Conservation (phyloP, 371 early-diverging fungal genomes). For the Chytridiales sp. region DNA sequence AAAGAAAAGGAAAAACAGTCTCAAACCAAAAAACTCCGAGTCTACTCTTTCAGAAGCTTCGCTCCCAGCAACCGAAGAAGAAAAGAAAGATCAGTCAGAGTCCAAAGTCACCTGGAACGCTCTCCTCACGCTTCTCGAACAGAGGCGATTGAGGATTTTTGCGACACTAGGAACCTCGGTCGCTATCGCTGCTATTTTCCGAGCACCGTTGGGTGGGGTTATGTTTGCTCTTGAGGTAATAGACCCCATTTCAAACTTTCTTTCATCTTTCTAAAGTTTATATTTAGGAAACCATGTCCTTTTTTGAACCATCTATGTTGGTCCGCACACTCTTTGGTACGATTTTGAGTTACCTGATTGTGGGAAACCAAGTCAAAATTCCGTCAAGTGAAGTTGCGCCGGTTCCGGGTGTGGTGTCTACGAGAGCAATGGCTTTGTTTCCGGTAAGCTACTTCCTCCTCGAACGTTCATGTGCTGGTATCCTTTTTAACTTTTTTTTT, state of each 20-base stretch:
- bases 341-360: slow-evolving; percentile 27
- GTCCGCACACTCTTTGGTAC: slow-evolving; percentile 25
- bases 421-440: slow-evolving; percentile 21
- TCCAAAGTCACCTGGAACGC: slow-evolving; percentile 11
- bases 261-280: too few relatives aligned
- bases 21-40: too few relatives aligned
- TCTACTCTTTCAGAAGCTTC: too few relatives aligned
- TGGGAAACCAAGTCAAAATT: too few relatives aligned
- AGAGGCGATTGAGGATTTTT: slow-evolving; percentile 27
- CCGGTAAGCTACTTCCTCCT: slow-evolving; percentile 19
- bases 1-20: too few relatives aligned
- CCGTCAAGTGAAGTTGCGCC: too few relatives aligned
- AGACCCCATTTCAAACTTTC: too few relatives aligned
- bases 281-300: slow-evolving; percentile 39
- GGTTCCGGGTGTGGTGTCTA: too few relatives aligned
- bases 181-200: slow-evolving; percentile 38
- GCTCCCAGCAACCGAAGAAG: too few relatives aligned
- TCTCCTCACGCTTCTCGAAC: slow-evolving; percentile 27
- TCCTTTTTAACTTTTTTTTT: too few relatives aligned
- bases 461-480: too few relatives aligned
- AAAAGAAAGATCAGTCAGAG: too few relatives aligned
- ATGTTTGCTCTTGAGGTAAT: slow-evolving; percentile 39
- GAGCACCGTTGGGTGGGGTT: slow-evolving; percentile 39
- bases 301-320: slow-evolving; percentile 34
- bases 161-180: slow-evolving; percentile 37